Conservation (phyloP, 2,329 filamentous ascomycete genomes). For the Ceratocystis papillata region DNA sequence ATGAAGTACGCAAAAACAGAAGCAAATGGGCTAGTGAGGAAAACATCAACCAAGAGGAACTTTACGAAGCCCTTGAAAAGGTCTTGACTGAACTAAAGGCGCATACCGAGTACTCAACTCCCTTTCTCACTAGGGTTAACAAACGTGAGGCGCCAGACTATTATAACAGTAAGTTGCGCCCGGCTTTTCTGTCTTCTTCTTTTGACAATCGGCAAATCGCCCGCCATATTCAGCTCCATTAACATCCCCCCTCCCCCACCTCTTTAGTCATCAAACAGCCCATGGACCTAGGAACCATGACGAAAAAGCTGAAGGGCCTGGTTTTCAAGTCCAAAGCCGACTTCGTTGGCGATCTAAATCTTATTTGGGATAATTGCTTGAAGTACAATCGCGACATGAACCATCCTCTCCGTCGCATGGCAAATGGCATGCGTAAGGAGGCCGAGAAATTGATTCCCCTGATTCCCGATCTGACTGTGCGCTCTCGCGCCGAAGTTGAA, state of each 20-base stretch:
- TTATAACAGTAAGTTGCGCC: conserved; percentile 58
- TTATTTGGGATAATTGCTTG: conserved; percentile 96
- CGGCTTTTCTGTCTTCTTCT: conserved; percentile 21
- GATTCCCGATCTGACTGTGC: conserved; percentile 84
- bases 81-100: conserved; percentile 95
- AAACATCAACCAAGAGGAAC: conserved; percentile 90
- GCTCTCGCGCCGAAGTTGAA: conserved; percentile 88
- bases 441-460: conserved; percentile 92
- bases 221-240: conserved; percentile 25
- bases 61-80: conserved; percentile 94
- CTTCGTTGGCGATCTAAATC: conserved; percentile 82
- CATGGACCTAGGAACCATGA: conserved; percentile 97
- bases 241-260: not conserved
- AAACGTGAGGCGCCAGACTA: conserved; percentile 97
- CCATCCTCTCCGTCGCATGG: conserved; percentile 82
- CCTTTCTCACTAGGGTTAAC: conserved; percentile 87
- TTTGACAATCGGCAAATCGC: too few species aligned
- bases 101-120: conserved; percentile 93
- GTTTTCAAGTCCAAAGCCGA: conserved; percentile 83
- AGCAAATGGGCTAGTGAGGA: conserved; percentile 99
- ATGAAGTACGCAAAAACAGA: conserved; percentile 91
- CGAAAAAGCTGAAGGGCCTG: conserved; percentile 82
- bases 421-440: conserved; percentile 91
- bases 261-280: conserved; percentile 75
- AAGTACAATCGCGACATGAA: conserved; percentile 87